A percentile compares a stretch with the other conserved stretches of the same genome.
Conservation (phyloP, 208 protist species). For the Willaertia magna region DNA sequence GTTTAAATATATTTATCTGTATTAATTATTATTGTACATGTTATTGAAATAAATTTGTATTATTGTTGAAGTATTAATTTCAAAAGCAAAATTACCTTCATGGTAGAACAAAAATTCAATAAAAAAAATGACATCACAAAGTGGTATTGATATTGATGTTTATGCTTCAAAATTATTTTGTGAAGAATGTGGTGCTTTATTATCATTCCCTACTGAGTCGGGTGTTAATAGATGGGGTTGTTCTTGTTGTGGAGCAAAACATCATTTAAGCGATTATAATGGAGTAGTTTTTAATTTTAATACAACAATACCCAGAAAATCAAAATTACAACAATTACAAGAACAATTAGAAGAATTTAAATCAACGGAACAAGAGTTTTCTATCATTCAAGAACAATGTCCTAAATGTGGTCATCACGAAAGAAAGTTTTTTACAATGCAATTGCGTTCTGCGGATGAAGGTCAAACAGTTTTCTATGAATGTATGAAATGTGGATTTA, state of each 20-base stretch:
- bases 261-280: not conserved
- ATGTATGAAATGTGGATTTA: conserved; percentile 37
- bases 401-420: conserved; percentile 26
- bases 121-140: too few relatives aligned
- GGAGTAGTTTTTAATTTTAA: not conserved
- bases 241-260: not conserved
- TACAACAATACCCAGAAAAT: not conserved
- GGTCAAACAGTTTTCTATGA: conserved; percentile 45
- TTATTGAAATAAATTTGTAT: too few relatives aligned
- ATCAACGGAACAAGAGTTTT: not conserved
- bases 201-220: not conserved
- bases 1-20: not conserved
- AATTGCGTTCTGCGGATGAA: conserved; percentile 42
- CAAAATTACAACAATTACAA: not conserved
- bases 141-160: not conserved
- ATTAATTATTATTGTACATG: too few relatives aligned
- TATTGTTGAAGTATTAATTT: too few relatives aligned
- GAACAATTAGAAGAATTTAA: not conserved
- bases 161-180: not conserved
- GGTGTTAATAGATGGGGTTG: not conserved
- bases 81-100: too few relatives aligned
- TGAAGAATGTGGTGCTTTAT: not conserved
- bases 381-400: conserved; percentile 31
- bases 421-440: conserved; percentile 35
- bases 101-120: too few relatives aligned